Conservation (phyloP, 148 eudicot species). For the Diospyros kaki region DNA sequence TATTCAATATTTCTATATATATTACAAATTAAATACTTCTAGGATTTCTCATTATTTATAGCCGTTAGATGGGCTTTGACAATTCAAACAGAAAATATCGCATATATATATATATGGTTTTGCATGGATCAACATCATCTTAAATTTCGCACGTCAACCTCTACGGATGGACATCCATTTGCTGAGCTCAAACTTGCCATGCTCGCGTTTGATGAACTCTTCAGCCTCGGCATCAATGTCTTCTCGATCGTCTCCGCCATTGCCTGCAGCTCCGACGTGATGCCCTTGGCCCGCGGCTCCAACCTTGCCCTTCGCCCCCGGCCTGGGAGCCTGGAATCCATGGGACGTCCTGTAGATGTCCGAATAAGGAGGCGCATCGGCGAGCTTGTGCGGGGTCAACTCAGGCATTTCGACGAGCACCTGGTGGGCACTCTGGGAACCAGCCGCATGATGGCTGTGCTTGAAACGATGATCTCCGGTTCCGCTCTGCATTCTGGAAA, state of each 20-base stretch:
- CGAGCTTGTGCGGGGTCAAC: not conserved
- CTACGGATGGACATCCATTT: constrained; percentile 14
- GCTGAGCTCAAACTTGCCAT: constrained; percentile 22
- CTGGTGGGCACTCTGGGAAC: not conserved
- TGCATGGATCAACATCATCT: not conserved
- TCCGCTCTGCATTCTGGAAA: not conserved
- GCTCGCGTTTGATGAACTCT: constrained; percentile 27
- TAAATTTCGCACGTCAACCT: too few species aligned
- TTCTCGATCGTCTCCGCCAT: not conserved
- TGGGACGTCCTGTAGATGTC: not conserved
- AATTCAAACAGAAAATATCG: too few species aligned
- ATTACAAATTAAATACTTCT: too few species aligned
- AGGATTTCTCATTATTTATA: too few species aligned
- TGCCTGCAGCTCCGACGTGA: too few species aligned
- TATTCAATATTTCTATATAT: too few species aligned
- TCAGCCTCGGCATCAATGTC: constrained; percentile 32
- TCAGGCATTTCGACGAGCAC: not conserved
- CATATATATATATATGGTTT: not conserved
- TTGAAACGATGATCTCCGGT: not conserved
- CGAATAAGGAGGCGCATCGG: not conserved
- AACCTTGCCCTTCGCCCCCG: not conserved
- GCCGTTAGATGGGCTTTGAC: too few species aligned
- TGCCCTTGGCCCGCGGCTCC: not conserved
- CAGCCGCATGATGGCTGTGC: not conserved
- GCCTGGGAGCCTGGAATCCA: not conserved